Evolutionary conservation across 2,329 filamentous ascomycete species (phyloP), one percentile per base, ranked within the genome.

Genomic region (Paraphoma chrysanthemicola): DNA sequence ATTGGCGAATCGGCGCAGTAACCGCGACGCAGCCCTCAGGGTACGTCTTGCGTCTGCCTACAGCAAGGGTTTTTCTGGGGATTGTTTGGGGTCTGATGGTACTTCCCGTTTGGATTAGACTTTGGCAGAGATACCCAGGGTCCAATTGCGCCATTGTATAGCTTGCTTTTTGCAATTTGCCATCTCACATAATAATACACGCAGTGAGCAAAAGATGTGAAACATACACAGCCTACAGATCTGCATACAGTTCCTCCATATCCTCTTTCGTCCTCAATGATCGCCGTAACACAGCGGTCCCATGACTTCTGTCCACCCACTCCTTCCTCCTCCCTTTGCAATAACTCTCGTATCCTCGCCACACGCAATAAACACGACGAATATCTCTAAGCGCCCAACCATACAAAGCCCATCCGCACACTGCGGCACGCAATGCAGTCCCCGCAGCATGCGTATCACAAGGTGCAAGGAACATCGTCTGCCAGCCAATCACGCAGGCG

Each of bases 401-500:
- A 42, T 3, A 42, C 4, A 42, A 2, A 2, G 4, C 12, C n/a
- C 11, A 43, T 31, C 53, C 53, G 42, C 30, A 2, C 23, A 30
- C 28, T 23, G 44, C 30, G 44, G 51, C 16, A 10, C 9, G 17
- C 31, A 28, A 36, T 47, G 46, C 45, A 49, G 52, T 51, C 57
- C 54, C 52, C 48, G 48, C 53, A 48, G 42, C 41, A 46, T 30
- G 33, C 16, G 41, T 44, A 47, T 58, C 51, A 54, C 48, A 51
- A 58, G 51, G 44, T 23, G 48, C 36, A 44, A 48, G 43, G 49
- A 18, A 23, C 14, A 39, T 28, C 7, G 14, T n/a, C 31, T 33
- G 47, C 54, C 39, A 56, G n/a, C 57, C 57, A 57, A 60, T 57
- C 8, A 29, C 16, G 48, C 45, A 44, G 30, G 50, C 17, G 11